These are phyloP conservation scores for Beauveria pseudobassiana DNA, from an alignment of 2,329 filamentous ascomycete species.

Conservation along the genomic window DNA sequence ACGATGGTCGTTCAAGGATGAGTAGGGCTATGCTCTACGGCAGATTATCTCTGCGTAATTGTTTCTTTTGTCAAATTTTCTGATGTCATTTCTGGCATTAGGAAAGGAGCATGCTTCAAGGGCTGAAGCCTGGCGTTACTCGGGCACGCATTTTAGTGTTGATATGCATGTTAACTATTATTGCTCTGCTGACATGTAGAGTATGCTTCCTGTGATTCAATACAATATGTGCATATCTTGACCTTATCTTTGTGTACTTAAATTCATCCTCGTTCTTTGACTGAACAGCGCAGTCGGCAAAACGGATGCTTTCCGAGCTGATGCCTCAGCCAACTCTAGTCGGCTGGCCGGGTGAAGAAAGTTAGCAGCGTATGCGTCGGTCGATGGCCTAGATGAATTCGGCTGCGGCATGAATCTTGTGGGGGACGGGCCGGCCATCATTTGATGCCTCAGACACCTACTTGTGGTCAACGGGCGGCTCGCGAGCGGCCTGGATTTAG, in stretches of 20 bases:
- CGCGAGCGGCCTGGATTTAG: conserved; percentile 3
- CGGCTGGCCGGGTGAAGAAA: too few species aligned
- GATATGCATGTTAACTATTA: too few species aligned
- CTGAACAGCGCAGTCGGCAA: too few species aligned
- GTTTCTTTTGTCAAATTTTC: not conserved
- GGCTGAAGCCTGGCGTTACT: not conserved
- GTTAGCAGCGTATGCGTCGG: too few species aligned
- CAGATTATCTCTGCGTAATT: not conserved
- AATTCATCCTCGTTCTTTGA: too few species aligned
- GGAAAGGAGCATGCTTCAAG: conserved; percentile 4
- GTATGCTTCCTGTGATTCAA: too few species aligned
- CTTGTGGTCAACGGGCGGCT: not conserved
- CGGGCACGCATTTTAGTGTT: not conserved
- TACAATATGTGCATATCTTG: too few species aligned
- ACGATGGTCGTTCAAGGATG: conserved; percentile 75
- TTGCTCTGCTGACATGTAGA: not conserved
- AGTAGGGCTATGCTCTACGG: conserved; percentile 34
- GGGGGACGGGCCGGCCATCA: not conserved
- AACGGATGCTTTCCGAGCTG: too few species aligned
- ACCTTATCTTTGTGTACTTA: too few species aligned
- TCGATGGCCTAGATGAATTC: too few species aligned
- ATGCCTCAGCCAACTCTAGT: too few species aligned
- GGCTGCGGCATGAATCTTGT: too few species aligned
- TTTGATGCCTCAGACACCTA: conserved; percentile 25
- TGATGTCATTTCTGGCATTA: not conserved